Percentiles rank a stretch among this genome's conserved stretches.
These are phyloP conservation scores for Pseudoneurospora amorphoporcata DNA, from an alignment of 495 filamentous ascomycete genomes.

Conservation along the genomic window DNA sequence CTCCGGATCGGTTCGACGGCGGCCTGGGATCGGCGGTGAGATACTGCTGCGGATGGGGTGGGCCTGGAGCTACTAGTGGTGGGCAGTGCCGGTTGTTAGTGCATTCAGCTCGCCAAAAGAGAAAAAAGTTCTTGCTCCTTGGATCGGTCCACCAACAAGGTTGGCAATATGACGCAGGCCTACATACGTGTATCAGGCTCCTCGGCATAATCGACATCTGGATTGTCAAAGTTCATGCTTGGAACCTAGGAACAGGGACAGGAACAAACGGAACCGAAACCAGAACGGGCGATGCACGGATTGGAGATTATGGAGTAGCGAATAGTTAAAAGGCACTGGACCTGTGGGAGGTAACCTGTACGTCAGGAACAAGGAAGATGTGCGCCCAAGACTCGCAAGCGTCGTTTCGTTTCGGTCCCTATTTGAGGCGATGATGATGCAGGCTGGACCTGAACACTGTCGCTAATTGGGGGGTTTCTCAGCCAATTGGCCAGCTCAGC, in stretches of 20 bases:
- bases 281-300: not conserved
- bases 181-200: not conserved
- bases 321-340: not conserved
- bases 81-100: not conserved
- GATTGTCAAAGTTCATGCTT: not conserved
- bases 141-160: not conserved
- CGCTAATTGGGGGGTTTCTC: not conserved
- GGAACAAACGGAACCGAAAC: not conserved
- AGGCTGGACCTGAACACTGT: not conserved
- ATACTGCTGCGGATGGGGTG: conserved; percentile 4
- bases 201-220: not conserved
- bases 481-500: not conserved
- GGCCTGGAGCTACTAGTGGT: not conserved
- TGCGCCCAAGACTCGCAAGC: not conserved
- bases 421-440: not conserved
- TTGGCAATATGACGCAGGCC: not conserved
- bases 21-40: conserved; percentile 7
- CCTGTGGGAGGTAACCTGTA: not conserved
- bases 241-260: not conserved
- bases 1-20: conserved; percentile 2
- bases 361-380: not conserved
- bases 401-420: not conserved
- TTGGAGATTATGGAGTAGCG: not conserved
- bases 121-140: not conserved
- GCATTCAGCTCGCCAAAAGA: not conserved